Percentiles rank a stretch among this genome's conserved stretches.
These are phyloP conservation scores for Trichophyton benhamiae DNA, from an alignment of 2,329 filamentous ascomycete genomes.

Conservation along the genomic window DNA sequence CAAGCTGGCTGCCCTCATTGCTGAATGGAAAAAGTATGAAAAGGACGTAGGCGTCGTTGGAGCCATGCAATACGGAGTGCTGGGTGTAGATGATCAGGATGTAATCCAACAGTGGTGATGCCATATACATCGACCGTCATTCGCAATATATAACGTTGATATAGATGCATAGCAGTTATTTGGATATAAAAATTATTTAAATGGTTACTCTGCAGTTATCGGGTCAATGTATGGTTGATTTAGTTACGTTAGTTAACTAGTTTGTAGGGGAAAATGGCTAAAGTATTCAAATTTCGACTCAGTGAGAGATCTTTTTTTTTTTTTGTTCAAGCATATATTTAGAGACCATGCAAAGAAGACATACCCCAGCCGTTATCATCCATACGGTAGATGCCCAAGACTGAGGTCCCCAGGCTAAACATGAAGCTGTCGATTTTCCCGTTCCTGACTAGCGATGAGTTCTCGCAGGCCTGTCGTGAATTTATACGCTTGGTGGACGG, in stretches of 20 bases:
- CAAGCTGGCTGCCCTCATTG: constrained; percentile 37
- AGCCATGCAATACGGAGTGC: constrained; percentile 5
- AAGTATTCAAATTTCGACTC: background rate
- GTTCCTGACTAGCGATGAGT: constrained; percentile 6
- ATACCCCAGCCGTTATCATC: background rate
- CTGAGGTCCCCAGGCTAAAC: background rate
- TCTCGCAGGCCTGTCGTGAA: constrained; percentile 5
- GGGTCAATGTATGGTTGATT: background rate
- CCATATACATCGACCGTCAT: background rate
- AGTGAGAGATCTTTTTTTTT: background rate
- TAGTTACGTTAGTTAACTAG: background rate
- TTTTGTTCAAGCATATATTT: background rate
- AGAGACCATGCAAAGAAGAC: no score
- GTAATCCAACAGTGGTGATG: background rate
- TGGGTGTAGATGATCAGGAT: background rate
- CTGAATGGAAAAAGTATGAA: constrained; percentile 47
- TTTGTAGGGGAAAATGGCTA: no score
- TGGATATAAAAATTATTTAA: no score
- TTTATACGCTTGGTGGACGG: constrained; percentile 3
- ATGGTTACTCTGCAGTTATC: background rate
- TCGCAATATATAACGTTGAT: background rate
- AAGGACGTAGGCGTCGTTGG: constrained; percentile 43
- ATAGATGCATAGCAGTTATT: no score
- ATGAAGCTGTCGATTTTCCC: constrained; percentile 8
- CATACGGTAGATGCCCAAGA: background rate